Conservation (phyloP, 306 rosid species). For the Quercus berberidifolia region DNA sequence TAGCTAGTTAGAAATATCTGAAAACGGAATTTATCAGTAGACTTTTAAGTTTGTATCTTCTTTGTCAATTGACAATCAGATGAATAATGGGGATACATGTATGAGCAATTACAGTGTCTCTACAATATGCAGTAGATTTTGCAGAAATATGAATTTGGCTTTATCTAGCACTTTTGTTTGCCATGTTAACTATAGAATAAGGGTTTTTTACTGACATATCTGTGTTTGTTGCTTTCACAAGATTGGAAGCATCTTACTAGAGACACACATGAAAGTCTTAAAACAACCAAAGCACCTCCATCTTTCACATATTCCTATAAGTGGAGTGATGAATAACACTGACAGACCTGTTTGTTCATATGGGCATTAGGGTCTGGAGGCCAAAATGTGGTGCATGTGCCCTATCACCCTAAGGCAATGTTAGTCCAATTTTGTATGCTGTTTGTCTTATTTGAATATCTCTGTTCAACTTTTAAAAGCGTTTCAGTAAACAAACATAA, state of each 20-base stretch:
- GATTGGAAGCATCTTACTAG: background rate
- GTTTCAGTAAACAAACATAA: too few species aligned
- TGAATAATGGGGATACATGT: constrained; percentile 1
- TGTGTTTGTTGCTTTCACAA: background rate
- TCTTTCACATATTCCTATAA: too few species aligned
- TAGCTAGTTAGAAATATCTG: background rate
- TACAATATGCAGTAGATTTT: background rate
- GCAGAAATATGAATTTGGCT: background rate
- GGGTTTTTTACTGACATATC: background rate
- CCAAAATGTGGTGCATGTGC: too few species aligned
- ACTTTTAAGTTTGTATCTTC: background rate
- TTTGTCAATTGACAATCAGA: background rate
- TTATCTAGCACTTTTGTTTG: background rate
- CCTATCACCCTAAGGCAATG: too few species aligned
- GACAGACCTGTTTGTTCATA: too few species aligned
- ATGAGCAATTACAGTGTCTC: background rate
- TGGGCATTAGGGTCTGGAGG: too few species aligned
- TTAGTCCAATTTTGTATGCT: too few species aligned
- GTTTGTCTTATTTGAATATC: too few species aligned
- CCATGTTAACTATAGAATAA: background rate
- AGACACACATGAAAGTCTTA: background rate
- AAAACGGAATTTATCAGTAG: background rate
- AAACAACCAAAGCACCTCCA: too few species aligned
- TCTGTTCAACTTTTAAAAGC: too few species aligned
- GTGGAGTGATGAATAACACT: too few species aligned